phyloP scores from a whole-genome alignment of 2,329 filamentous ascomycete species.

The Moelleriella libera region DNA sequence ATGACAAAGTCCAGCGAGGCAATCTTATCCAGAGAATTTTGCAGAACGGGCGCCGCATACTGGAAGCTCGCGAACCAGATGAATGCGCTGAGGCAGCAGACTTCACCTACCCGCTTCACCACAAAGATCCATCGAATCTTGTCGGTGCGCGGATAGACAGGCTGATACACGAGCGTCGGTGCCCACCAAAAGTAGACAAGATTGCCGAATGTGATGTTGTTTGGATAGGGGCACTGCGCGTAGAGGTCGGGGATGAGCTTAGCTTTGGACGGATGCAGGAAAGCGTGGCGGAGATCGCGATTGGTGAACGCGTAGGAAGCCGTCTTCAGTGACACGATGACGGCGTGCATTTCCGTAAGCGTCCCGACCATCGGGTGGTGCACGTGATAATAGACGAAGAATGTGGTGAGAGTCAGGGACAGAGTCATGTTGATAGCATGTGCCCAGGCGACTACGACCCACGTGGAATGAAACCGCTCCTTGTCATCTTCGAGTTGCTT shows the following conservation, averaged over 20 bases:
- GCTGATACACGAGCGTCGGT: constrained; percentile 91
- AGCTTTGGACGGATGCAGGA: constrained; percentile 58
- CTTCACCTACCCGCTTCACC: constrained; percentile 65
- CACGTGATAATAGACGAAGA: constrained; percentile 79
- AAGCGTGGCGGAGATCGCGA: constrained; percentile 82
- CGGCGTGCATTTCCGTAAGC: constrained; percentile 76
- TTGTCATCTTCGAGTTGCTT: constrained; percentile 41
- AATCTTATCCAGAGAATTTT: constrained; percentile 83
- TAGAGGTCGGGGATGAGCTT: constrained; percentile 74
- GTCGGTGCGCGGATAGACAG: constrained; percentile 77
- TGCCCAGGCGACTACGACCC: constrained; percentile 65
- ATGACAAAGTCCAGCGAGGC: constrained; percentile 64
- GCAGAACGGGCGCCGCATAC: constrained; percentile 80
- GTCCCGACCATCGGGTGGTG: constrained; percentile 91
- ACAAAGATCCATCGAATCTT: constrained; percentile 82
- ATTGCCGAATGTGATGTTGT: constrained; percentile 80
- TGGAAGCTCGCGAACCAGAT: constrained; percentile 94
- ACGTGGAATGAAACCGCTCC: constrained; percentile 57
- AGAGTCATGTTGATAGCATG: constrained; percentile 76
- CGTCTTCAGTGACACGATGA: constrained; percentile 93
- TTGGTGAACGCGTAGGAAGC: constrained; percentile 96
- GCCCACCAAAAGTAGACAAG: constrained; percentile 97
- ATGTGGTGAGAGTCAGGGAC: constrained; percentile 67
- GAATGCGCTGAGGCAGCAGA: constrained; percentile 65
- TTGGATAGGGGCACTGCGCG: constrained; percentile 68